A percentile compares a stretch with the other conserved stretches of the same genome.
Evolutionary conservation across 2,329 filamentous ascomycete genomes (phyloP).

Genomic region (Paecilomyces dactylethromorphus): DNA sequence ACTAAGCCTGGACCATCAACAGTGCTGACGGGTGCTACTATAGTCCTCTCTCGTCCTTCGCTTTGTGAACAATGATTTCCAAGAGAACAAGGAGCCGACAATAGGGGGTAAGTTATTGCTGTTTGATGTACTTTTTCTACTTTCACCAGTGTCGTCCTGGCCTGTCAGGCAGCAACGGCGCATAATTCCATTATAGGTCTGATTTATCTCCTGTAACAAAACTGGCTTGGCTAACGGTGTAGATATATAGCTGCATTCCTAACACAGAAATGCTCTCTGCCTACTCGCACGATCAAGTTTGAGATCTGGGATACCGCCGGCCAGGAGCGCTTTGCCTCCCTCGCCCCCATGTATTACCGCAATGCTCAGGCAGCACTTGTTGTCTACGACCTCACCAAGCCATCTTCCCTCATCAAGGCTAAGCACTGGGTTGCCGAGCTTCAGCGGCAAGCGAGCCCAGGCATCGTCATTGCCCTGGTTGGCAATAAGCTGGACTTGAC

Average conservation of each 20-base stretch:
- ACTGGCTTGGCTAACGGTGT: slow-evolving; percentile 6
- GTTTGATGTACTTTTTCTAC: slow-evolving; percentile 1
- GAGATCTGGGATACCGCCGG: slow-evolving; percentile 98
- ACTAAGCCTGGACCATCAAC: not conserved
- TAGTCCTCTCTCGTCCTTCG: slow-evolving; percentile 95
- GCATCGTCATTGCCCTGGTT: slow-evolving; percentile 93
- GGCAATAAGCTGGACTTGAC: slow-evolving; percentile 95
- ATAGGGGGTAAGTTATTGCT: slow-evolving; percentile 68
- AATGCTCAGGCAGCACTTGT: slow-evolving; percentile 97
- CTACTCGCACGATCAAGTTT: slow-evolving; percentile 69
- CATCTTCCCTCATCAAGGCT: slow-evolving; percentile 88
- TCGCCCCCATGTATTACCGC: slow-evolving; percentile 99
- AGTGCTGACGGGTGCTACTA: slow-evolving; percentile 12
- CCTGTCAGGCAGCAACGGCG: not conserved
- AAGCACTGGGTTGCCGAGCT: slow-evolving; percentile 99
- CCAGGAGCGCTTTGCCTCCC: slow-evolving; percentile 92
- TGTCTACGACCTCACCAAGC: slow-evolving; percentile 97
- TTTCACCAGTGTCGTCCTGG: not conserved
- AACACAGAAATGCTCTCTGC: slow-evolving; percentile 97
- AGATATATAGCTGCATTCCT: slow-evolving; percentile 73
- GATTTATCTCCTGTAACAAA: not conserved
- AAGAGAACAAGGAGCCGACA: slow-evolving; percentile 99
- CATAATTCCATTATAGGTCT: not conserved
- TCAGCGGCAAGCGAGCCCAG: slow-evolving; percentile 89
- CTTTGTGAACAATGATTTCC: slow-evolving; percentile 99